Evolutionary conservation across 2,329 filamentous ascomycete genomes (phyloP).

Genomic region (Samsoniella hepiali): DNA sequence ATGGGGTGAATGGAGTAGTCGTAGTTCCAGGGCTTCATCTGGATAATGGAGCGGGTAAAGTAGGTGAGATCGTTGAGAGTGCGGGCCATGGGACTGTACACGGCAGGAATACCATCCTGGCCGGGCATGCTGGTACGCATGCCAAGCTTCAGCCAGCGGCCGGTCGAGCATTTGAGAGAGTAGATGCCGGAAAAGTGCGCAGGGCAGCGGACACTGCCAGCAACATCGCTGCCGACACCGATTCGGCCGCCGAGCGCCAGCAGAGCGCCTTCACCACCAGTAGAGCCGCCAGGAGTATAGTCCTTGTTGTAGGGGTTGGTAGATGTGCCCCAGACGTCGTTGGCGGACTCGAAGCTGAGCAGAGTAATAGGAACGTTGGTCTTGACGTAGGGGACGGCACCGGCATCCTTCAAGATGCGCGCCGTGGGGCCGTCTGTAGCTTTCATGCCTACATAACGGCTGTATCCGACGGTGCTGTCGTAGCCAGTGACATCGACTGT

Average conservation of each 20-base stretch:
- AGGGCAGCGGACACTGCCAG: constrained; percentile 80
- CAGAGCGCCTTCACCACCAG: constrained; percentile 79
- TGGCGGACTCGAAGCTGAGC: constrained; percentile 78
- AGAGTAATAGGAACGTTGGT: constrained; percentile 86
- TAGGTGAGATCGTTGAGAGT: constrained; percentile 80
- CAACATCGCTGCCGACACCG: constrained; percentile 87
- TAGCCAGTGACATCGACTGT: constrained; percentile 77
- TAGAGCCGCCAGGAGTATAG: constrained; percentile 87
- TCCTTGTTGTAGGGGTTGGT: constrained; percentile 79
- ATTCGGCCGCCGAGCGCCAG: constrained; percentile 81
- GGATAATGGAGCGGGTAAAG: constrained; percentile 74
- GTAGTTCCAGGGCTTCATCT: constrained; percentile 85
- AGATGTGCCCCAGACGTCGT: constrained; percentile 75
- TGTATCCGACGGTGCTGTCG: constrained; percentile 79
- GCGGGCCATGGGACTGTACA: constrained; percentile 89
- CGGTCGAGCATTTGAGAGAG: constrained; percentile 79
- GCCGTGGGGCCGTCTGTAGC: constrained; percentile 68
- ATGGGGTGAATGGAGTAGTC: constrained; percentile 83
- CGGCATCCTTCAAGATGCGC: constrained; percentile 77
- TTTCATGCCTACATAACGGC: constrained; percentile 61
- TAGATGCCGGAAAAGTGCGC: constrained; percentile 91
- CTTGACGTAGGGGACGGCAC: constrained; percentile 89
- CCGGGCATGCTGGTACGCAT: constrained; percentile 86
- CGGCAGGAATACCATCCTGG: constrained; percentile 83
- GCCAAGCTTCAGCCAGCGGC: constrained; percentile 83